Evolutionary conservation across 2,329 filamentous ascomycete genomes (phyloP).

Genomic region (Orbilia quercus): DNA sequence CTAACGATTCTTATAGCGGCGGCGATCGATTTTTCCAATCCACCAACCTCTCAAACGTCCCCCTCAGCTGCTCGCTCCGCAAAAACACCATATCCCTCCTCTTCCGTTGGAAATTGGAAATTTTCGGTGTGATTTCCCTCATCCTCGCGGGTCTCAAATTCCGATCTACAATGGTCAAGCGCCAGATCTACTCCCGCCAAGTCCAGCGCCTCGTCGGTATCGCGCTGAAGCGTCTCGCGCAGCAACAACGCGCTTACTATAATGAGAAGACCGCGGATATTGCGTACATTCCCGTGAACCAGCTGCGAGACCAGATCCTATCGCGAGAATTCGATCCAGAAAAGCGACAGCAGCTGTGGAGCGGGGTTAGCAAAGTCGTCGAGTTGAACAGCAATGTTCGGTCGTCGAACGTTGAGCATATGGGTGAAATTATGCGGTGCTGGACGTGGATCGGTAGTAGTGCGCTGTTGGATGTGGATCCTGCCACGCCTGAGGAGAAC

Average conservation of each 20-base stretch:
- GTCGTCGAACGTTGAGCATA: constrained; percentile 75
- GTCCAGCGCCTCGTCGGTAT: constrained; percentile 73
- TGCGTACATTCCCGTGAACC: constrained; percentile 83
- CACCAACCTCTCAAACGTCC: constrained; percentile 74
- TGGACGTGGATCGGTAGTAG: constrained; percentile 77
- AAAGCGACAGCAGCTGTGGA: constrained; percentile 84
- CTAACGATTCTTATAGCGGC: constrained; percentile 55
- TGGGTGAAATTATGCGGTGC: constrained; percentile 70
- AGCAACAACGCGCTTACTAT: constrained; percentile 83
- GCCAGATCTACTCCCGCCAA: constrained; percentile 70
- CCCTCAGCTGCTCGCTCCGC: constrained; percentile 82
- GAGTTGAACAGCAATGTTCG: constrained; percentile 95
- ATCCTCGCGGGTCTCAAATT: constrained; percentile 34
- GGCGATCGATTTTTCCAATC: constrained; percentile 59
- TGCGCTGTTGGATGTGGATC: constrained; percentile 37
- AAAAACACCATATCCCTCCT: constrained; percentile 65
- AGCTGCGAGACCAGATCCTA: constrained; percentile 90
- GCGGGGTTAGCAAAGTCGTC: constrained; percentile 81
- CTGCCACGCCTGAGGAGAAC: constrained; percentile 3
- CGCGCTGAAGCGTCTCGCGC: constrained; percentile 84
- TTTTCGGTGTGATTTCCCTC: constrained; percentile 63
- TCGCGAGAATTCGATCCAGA: constrained; percentile 80
- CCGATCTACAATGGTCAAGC: constrained; percentile 71
- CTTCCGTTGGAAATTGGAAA: constrained; percentile 86
- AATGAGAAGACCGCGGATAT: constrained; percentile 72